phyloP scores from a whole-genome alignment of 2,329 filamentous ascomycete genomes.

The Aspergillus fumigatus region DNA sequence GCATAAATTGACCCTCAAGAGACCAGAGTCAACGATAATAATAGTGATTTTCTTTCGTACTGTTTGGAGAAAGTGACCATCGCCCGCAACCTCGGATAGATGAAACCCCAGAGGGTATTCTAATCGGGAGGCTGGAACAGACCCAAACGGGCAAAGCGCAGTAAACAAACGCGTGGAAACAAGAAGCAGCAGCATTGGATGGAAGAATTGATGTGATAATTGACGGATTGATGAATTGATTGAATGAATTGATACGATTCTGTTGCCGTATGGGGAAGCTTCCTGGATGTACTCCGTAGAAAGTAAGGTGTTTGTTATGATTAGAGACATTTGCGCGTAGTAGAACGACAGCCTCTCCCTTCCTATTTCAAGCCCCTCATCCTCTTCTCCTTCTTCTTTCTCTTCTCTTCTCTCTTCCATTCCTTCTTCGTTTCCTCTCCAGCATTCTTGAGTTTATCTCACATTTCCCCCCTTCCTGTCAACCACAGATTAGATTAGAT shows the following conservation, averaged over 20 bases:
- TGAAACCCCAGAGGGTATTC: background rate
- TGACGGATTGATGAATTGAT: background rate
- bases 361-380: slow-evolving; percentile 11
- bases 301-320: background rate
- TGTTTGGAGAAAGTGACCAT: background rate
- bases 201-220: background rate
- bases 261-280: background rate
- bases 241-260: background rate
- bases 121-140: background rate
- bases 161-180: slow-evolving; percentile 22
- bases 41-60: background rate
- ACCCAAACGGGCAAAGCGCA: slow-evolving; percentile 15
- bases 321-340: background rate
- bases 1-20: background rate
- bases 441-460: slow-evolving; percentile 4
- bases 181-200: slow-evolving; percentile 3
- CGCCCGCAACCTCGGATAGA: background rate
- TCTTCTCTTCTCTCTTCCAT: slow-evolving; percentile 3
- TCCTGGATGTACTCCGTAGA: background rate
- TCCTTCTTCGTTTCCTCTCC: slow-evolving; percentile 16
- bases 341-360: background rate
- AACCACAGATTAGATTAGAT: slow-evolving; percentile 17
- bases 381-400: slow-evolving; percentile 6
- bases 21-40: background rate
- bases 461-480: slow-evolving; percentile 17